A percentile compares a stretch with the other conserved stretches of the same genome.
Evolutionary conservation across 1,284 basidiomycete species (phyloP).

Genomic region (Thecaphora thlaspeos): DNA sequence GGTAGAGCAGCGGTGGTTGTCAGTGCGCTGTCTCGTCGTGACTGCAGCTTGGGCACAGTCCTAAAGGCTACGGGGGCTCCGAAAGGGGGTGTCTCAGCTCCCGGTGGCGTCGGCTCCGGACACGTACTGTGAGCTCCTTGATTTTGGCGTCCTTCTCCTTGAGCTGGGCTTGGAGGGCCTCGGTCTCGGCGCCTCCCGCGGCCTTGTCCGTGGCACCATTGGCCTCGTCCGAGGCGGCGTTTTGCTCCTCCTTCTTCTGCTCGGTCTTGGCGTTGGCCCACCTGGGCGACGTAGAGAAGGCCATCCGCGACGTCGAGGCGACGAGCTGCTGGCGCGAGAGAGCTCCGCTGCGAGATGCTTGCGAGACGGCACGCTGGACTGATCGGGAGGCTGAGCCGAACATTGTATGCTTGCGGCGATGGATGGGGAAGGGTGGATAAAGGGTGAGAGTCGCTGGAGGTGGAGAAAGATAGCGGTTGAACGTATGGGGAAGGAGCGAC

Average conservation of each 20-base stretch:
- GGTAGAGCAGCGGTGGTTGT: no score
- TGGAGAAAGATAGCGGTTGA: no score
- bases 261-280: constrained; percentile 20
- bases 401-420: neutral
- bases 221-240: constrained; percentile 34
- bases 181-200: constrained; percentile 6
- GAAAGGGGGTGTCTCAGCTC: no score
- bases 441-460: no score
- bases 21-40: no score
- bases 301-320: constrained; percentile 15
- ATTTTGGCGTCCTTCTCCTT: constrained; percentile 56
- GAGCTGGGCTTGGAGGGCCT: constrained; percentile 40
- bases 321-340: neutral
- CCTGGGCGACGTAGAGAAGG: constrained; percentile 17
- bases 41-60: no score
- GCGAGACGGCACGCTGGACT: neutral
- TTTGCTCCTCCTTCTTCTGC: constrained; percentile 34
- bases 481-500: no score
- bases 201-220: constrained; percentile 36
- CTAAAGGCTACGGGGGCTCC: no score
- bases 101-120: no score
- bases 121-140: constrained; percentile 46
- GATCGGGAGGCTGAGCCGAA: constrained; percentile 1
- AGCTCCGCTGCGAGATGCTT: neutral
- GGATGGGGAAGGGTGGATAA: neutral